Evolutionary conservation across 345 rosid genomes (phyloP).

Genomic region (Mercurialis annua): DNA sequence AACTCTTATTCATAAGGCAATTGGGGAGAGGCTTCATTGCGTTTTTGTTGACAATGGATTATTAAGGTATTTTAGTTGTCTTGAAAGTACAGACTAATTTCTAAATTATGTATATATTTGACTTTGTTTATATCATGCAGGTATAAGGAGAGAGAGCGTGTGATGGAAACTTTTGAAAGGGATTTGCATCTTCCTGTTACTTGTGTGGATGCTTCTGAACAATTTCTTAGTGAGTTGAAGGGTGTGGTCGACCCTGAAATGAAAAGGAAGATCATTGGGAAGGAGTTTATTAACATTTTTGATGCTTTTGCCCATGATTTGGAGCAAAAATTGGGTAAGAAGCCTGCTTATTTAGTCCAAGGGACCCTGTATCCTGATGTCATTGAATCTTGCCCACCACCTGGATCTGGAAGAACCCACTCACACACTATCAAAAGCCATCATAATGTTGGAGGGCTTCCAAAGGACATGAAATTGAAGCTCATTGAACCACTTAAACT

Average conservation of each 20-base stretch:
- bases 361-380: conserved; percentile 97
- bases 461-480: conserved; percentile 93
- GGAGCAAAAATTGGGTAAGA: conserved; percentile 74
- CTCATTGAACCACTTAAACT: conserved; percentile 96
- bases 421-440: conserved; percentile 98
- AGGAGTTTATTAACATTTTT: conserved; percentile 76
- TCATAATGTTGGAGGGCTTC: conserved; percentile 98
- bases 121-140: conserved; percentile 39
- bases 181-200: conserved; percentile 90
- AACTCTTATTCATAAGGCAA: conserved; percentile 92
- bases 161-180: conserved; percentile 78
- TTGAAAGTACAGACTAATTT: background rate
- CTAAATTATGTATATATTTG: background rate
- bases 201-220: conserved; percentile 75
- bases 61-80: conserved; percentile 44
- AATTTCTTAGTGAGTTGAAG: conserved; percentile 77
- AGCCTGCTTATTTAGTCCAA: conserved; percentile 81
- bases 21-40: conserved; percentile 94
- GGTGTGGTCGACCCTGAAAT: conserved; percentile 89
- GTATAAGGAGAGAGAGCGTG: conserved; percentile 91
- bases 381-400: conserved; percentile 99
- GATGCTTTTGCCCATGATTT: conserved; percentile 74
- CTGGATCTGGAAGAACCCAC: conserved; percentile 83
- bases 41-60: conserved; percentile 93
- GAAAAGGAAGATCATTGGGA: conserved; percentile 92